A percentile compares a stretch with the other conserved stretches of the same genome.
These are phyloP conservation scores for Zygotorulaspora sp. DNA, from an alignment of 805 yeast genomes.

Conservation along the genomic window DNA sequence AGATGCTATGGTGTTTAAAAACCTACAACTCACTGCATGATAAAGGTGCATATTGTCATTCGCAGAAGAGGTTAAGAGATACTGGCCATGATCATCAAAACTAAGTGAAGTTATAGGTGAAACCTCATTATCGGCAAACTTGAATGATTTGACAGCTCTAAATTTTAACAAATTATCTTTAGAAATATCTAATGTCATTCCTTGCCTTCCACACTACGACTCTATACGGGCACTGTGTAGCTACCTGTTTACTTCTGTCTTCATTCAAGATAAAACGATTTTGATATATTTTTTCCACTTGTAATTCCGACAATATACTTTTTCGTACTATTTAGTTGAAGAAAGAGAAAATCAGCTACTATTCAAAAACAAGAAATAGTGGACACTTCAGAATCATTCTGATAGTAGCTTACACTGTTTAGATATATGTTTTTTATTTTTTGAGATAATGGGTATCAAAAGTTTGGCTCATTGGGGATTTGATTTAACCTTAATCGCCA, in stretches of 20 bases:
- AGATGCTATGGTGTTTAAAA: conserved; percentile 63
- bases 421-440: not conserved
- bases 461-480: conserved; percentile 57
- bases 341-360: no score
- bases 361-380: no score
- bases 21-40: conserved; percentile 67
- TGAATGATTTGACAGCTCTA: conserved; percentile 47
- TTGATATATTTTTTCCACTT: no score
- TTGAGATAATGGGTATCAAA: conserved; percentile 14
- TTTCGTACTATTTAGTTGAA: no score
- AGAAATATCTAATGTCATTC: conserved; percentile 24
- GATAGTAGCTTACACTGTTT: no score
- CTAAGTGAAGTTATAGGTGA: conserved; percentile 65
- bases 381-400: no score
- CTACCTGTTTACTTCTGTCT: no score
- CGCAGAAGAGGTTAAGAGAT: conserved; percentile 66
- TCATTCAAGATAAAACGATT: no score
- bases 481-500: conserved; percentile 73
- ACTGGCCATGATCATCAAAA: conserved; percentile 81
- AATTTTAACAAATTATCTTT: conserved; percentile 30
- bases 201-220: not conserved
- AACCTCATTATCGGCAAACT: conserved; percentile 43
- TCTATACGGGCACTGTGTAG: no score
- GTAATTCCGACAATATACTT: no score
- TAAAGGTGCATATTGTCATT: conserved; percentile 83